phyloP scores from a whole-genome alignment of 2,329 filamentous ascomycete species.

The Aspergillus japonicus region DNA sequence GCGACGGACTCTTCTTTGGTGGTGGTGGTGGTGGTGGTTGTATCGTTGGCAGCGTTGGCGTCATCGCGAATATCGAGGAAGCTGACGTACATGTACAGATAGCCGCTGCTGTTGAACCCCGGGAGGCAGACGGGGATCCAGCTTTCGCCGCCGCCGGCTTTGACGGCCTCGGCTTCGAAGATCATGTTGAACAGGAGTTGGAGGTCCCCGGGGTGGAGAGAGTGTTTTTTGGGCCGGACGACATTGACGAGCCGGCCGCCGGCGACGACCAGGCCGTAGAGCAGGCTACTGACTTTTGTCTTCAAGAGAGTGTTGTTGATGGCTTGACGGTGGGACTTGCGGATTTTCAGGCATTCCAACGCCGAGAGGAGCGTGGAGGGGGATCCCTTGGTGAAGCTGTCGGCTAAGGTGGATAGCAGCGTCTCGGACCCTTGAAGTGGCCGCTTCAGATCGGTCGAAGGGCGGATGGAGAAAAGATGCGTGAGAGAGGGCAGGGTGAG shows the following conservation, averaged over 20 bases:
- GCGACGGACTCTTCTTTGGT: slow-evolving; percentile 71
- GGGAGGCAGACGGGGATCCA: slow-evolving; percentile 97
- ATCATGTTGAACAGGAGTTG: slow-evolving; percentile 99
- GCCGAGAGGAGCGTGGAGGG: slow-evolving; percentile 84
- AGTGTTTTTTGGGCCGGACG: slow-evolving; percentile 89
- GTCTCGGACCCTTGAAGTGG: slow-evolving; percentile 90
- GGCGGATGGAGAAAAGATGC: slow-evolving; percentile 82
- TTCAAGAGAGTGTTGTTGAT: slow-evolving; percentile 89
- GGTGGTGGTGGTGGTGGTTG: slow-evolving; percentile 22
- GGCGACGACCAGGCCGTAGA: slow-evolving; percentile 92
- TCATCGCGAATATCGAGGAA: slow-evolving; percentile 69
- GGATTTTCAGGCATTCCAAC: slow-evolving; percentile 86
- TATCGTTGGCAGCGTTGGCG: slow-evolving; percentile 43
- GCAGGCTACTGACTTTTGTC: slow-evolving; percentile 69
- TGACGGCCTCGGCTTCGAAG: slow-evolving; percentile 89
- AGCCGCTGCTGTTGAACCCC: slow-evolving; percentile 94
- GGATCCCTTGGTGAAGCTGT: slow-evolving; percentile 91
- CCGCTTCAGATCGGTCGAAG: slow-evolving; percentile 88
- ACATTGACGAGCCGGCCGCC: slow-evolving; percentile 92
- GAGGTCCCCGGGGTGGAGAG: slow-evolving; percentile 89
- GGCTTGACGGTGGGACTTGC: slow-evolving; percentile 78
- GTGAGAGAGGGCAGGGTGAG: slow-evolving; percentile 83
- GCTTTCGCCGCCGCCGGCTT: slow-evolving; percentile 89
- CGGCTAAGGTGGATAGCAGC: slow-evolving; percentile 84
- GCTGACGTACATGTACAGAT: slow-evolving; percentile 98